These are phyloP conservation scores for Yamadazyma spencermartinsiae DNA, from an alignment of 1,139 yeast species.

Conservation along the genomic window DNA sequence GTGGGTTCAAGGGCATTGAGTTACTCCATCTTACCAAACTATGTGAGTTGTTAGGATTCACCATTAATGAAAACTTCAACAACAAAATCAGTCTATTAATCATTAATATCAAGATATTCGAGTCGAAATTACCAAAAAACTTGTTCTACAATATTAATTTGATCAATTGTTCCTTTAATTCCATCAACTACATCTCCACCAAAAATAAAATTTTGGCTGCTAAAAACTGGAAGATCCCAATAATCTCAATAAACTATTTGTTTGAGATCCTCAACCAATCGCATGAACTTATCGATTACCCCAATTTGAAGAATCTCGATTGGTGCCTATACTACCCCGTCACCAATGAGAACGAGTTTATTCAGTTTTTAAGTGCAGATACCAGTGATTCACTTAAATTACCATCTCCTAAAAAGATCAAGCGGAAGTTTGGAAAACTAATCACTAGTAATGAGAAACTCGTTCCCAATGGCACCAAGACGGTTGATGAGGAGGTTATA, in stretches of 20 bases:
- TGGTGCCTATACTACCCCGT: slow-evolving; percentile 58
- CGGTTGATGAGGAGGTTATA: slow-evolving; percentile 7
- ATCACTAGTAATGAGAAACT: slow-evolving; percentile 12
- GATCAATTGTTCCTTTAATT: slow-evolving; percentile 37
- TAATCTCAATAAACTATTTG: slow-evolving; percentile 52
- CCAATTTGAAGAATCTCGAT: slow-evolving; percentile 37
- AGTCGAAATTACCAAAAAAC: slow-evolving; percentile 18
- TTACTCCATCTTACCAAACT: slow-evolving; percentile 71
- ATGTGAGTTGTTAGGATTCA: slow-evolving; percentile 52
- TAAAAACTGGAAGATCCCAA: slow-evolving; percentile 55
- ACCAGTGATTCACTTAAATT: slow-evolving; percentile 22
- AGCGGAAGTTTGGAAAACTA: slow-evolving; percentile 38
- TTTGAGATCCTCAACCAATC: slow-evolving; percentile 44
- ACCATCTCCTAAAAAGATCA: slow-evolving; percentile 43
- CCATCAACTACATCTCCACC: slow-evolving; percentile 45
- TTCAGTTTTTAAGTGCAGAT: slow-evolving; percentile 7
- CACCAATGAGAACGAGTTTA: slow-evolving; percentile 3
- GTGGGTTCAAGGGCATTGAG: slow-evolving; percentile 87
- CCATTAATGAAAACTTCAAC: slow-evolving; percentile 52
- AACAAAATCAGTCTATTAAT: slow-evolving; percentile 62
- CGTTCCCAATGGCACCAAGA: slow-evolving; percentile 4
- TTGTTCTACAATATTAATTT: slow-evolving; percentile 33
- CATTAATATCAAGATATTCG: slow-evolving; percentile 57
- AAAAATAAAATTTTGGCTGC: slow-evolving; percentile 58
- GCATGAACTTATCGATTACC: slow-evolving; percentile 21